Percentiles rank a stretch among this genome's conserved stretches.
Evolutionary conservation across 2,329 filamentous ascomycete genomes (phyloP).

Genomic region (Phoma sp.): DNA sequence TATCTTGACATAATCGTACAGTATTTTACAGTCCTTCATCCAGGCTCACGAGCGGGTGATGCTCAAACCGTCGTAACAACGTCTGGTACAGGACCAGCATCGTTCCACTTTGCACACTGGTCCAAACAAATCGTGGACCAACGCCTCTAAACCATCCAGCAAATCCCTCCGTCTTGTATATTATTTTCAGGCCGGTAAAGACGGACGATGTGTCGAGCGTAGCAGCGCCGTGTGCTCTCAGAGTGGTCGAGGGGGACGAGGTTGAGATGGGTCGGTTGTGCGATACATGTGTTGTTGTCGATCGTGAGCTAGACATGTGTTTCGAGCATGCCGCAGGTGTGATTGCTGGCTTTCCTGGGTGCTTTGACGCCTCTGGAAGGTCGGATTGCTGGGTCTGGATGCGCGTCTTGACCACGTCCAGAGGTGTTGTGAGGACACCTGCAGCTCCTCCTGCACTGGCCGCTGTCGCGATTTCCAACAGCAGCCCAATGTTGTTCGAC

Average conservation of each 20-base stretch:
- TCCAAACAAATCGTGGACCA: constrained; percentile 92
- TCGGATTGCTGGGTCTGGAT: constrained; percentile 87
- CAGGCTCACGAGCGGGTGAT: constrained; percentile 51
- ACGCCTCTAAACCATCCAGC: constrained; percentile 94
- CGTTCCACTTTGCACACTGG: constrained; percentile 93
- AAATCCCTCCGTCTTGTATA: constrained; percentile 89
- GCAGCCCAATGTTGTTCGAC: constrained; percentile 82
- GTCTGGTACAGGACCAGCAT: constrained; percentile 97
- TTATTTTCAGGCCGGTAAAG: constrained; percentile 80
- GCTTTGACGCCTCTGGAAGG: constrained; percentile 21
- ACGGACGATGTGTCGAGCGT: constrained; percentile 90
- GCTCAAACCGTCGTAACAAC: constrained; percentile 78
- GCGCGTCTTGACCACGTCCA: constrained; percentile 96
- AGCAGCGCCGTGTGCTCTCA: constrained; percentile 78
- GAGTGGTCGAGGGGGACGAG: constrained; percentile 84
- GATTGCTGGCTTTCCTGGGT: constrained; percentile 21
- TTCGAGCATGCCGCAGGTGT: constrained; percentile 38
- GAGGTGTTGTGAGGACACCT: constrained; percentile 90
- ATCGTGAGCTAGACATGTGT: constrained; percentile 37
- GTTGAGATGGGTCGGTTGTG: constrained; percentile 80
- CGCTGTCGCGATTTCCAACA: constrained; percentile 86
- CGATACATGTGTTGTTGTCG: constrained; percentile 32
- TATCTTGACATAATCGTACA: constrained; percentile 25
- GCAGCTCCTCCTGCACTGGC: constrained; percentile 90
- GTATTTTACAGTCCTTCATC: constrained; percentile 27